phyloP scores from a whole-genome alignment of 306 rosid genomes.

The Nissolia schottii region DNA sequence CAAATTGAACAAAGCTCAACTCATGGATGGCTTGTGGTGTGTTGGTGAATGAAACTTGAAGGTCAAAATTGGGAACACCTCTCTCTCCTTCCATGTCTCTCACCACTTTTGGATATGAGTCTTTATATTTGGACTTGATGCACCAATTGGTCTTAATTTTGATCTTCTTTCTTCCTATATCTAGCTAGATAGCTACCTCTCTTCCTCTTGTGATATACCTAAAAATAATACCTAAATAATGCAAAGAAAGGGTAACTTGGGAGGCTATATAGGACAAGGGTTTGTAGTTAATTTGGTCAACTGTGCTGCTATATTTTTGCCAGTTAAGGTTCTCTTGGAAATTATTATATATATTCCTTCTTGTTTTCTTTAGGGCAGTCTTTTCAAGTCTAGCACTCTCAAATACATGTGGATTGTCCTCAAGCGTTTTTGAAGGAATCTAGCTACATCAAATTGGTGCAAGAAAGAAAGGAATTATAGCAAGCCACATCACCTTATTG shows the following conservation, averaged over 20 bases:
- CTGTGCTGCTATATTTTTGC: background rate
- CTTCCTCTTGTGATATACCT: background rate
- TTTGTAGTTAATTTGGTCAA: conserved; percentile 49
- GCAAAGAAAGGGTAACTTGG: background rate
- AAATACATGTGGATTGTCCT: conserved; percentile 36
- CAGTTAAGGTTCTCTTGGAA: conserved; percentile 27
- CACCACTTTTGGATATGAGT: background rate
- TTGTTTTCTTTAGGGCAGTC: conserved; percentile 32
- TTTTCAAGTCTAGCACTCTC: conserved; percentile 7
- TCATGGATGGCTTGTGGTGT: conserved; percentile 45
- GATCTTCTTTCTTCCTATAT: background rate
- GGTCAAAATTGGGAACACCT: conserved; percentile 45
- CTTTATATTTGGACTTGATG: background rate
- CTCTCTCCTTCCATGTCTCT: conserved; percentile 60
- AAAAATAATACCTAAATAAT: background rate
- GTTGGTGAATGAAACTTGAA: conserved; percentile 54
- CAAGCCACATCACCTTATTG: too few species aligned
- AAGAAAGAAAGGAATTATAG: background rate
- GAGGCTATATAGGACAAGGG: conserved; percentile 18
- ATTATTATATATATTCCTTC: conserved; percentile 33
- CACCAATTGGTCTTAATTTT: background rate
- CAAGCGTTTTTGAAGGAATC: conserved; percentile 18
- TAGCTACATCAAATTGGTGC: conserved; percentile 11
- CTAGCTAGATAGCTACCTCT: background rate
- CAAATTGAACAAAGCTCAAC: conserved; percentile 65